These are phyloP conservation scores for Orbilia ellipsospora DNA, from an alignment of 2,329 filamentous ascomycete species.

Conservation along the genomic window DNA sequence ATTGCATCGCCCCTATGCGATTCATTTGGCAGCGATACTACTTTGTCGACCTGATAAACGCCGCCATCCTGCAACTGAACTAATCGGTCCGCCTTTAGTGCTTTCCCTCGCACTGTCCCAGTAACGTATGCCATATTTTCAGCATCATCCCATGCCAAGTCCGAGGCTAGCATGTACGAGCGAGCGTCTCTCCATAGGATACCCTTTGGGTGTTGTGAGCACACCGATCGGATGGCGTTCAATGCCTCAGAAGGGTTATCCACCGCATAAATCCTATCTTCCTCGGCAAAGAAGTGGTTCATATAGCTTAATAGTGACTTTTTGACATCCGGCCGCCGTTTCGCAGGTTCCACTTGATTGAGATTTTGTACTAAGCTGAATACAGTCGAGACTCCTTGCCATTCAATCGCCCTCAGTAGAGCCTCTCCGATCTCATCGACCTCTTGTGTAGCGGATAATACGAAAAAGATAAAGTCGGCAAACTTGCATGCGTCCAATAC, in stretches of 20 bases:
- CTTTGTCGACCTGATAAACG: constrained; percentile 89
- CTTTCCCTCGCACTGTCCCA: constrained; percentile 85
- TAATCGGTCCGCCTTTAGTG: constrained; percentile 87
- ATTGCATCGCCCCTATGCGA: constrained; percentile 72
- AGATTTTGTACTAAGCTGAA: constrained; percentile 84
- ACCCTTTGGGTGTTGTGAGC: constrained; percentile 90
- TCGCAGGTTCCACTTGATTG: constrained; percentile 80
- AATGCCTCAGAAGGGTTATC: constrained; percentile 90
- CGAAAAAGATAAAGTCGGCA: constrained; percentile 89
- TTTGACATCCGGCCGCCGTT: constrained; percentile 79
- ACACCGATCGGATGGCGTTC: constrained; percentile 89
- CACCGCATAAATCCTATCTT: constrained; percentile 89
- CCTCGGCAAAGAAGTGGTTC: constrained; percentile 90
- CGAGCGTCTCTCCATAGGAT: constrained; percentile 95
- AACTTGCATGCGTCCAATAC: constrained; percentile 86
- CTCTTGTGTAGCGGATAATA: constrained; percentile 83
- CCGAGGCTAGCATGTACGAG: constrained; percentile 93
- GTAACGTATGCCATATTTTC: constrained; percentile 77
- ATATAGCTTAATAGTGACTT: constrained; percentile 91
- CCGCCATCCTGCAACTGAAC: constrained; percentile 95
- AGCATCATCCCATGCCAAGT: constrained; percentile 76
- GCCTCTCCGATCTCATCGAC: constrained; percentile 86
- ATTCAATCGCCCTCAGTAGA: constrained; percentile 86
- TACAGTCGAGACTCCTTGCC: constrained; percentile 93
- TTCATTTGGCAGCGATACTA: constrained; percentile 66